Base-by-base conservation (phyloP, 176 grass and related monocot species). In the Puya raimondii region DNA sequence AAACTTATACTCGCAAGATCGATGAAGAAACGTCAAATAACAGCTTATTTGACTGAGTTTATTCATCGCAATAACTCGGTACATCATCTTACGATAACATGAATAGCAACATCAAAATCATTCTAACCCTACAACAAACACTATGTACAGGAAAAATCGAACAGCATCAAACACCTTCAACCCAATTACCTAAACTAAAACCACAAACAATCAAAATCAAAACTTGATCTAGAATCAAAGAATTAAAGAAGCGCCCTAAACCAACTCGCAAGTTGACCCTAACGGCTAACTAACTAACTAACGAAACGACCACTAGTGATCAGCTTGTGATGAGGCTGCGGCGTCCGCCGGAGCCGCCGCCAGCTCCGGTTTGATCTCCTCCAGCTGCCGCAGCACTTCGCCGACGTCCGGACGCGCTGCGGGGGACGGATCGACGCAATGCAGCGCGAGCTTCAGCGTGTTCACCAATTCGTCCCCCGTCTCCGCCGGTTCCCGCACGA, bases 31-130 rank as follows among this genome's bases (percentile, higher is more conserved):
- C 29, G 29, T 5, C 29, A 5, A 71, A 70, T 75, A 58, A 20
- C 56, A 80, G 26, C 26, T 27, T 27, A 72, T 63, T 66, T 51
- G 65, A 22, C 42, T 20, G 12, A 8, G 3, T 29, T 66, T 66
- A 72, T 52, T 49, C 42, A 49, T 69, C 33, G 54, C 64, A 80
- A 89, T 68, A 68, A 74, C 71, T 73, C 29, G 59, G 71, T 79
- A 69, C 68, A 90, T 91, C 87, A 96, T 85, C 87, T 96, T 96
- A 72, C 78, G 85, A 91, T 85, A 96, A 96, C 79, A 72, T 76
- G 82, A 73, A 83, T 71, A 21, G 33, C 66, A 76, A 74, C 65
- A 59, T 86, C 64, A 22, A 71, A 78, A 74, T 42, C 33, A 42
- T 61, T 61, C 5, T 17, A 20, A 61, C 56, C 17, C 56, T 61